phyloP scores from a whole-genome alignment of 2,329 filamentous ascomycete species.

The Ilyonectria robusta region DNA sequence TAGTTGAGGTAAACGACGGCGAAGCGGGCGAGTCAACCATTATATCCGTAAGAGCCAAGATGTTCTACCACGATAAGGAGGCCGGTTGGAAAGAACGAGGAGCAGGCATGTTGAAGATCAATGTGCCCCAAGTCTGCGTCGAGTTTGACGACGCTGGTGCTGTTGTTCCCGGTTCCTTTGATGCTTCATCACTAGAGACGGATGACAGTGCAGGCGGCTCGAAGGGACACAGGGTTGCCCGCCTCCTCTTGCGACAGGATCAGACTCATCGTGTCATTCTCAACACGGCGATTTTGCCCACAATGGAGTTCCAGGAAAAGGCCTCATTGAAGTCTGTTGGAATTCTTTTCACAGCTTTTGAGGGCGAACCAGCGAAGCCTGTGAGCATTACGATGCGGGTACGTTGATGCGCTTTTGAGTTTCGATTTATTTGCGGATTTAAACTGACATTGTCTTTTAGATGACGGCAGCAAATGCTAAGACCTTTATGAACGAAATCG shows the following conservation, averaged over 20 bases:
- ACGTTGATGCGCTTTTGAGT: constrained; percentile 43
- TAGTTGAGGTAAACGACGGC: constrained; percentile 84
- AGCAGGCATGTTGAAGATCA: constrained; percentile 86
- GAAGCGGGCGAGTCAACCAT: constrained; percentile 86
- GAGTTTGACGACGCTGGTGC: constrained; percentile 67
- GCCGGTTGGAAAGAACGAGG: constrained; percentile 92
- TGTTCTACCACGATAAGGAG: constrained; percentile 82
- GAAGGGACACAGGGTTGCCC: constrained; percentile 66
- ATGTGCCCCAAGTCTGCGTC: constrained; percentile 74
- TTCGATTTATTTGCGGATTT: neutral
- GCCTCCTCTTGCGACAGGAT: constrained; percentile 92
- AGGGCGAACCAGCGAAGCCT: constrained; percentile 67
- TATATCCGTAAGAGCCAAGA: constrained; percentile 83
- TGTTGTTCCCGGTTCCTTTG: constrained; percentile 68
- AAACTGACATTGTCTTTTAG: constrained; percentile 51
- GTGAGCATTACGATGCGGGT: constrained; percentile 75
- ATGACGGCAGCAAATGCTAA: constrained; percentile 69
- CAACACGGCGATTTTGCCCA: constrained; percentile 85
- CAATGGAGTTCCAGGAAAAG: constrained; percentile 84
- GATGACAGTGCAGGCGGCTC: constrained; percentile 53
- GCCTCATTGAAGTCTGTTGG: constrained; percentile 79
- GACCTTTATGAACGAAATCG: constrained; percentile 65
- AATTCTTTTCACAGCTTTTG: constrained; percentile 76
- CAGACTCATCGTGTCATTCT: constrained; percentile 89
- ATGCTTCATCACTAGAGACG: constrained; percentile 66